Conservation (phyloP, 768 basidiomycete genomes). For the Tricholoma furcatifolium region DNA sequence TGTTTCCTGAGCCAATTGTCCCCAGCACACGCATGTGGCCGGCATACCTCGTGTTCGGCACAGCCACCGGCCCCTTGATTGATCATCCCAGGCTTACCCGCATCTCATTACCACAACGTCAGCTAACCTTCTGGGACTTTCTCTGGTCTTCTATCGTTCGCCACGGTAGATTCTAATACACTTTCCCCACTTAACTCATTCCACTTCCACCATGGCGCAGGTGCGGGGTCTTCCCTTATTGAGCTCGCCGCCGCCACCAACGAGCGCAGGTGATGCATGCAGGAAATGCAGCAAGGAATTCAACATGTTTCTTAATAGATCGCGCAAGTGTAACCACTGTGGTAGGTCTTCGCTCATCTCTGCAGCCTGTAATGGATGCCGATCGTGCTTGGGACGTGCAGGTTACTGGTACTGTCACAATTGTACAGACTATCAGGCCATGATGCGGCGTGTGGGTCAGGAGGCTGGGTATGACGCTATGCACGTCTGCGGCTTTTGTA, state of each 20-base stretch:
- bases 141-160: background rate
- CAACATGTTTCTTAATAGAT: conserved; percentile 60
- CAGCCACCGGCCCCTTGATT: background rate
- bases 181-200: background rate
- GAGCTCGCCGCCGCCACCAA: conserved; percentile 58
- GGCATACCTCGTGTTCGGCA: background rate
- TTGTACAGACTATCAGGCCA: conserved; percentile 74
- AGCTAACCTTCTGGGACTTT: conserved; percentile 10
- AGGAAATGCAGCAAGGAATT: conserved; percentile 78
- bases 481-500: conserved; percentile 72
- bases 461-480: conserved; percentile 63
- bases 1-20: too few relatives aligned
- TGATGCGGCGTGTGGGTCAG: conserved; percentile 62
- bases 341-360: conserved; percentile 40
- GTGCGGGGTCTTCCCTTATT: conserved; percentile 63
- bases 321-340: conserved; percentile 72
- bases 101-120: conserved; percentile 3
- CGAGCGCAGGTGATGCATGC: conserved; percentile 38
- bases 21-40: too few relatives aligned
- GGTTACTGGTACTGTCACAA: conserved; percentile 72
- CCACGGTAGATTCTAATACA: background rate
- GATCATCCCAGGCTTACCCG: background rate
- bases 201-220: conserved; percentile 19
- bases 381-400: conserved; percentile 24
- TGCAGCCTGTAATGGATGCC: conserved; percentile 1